Evolutionary conservation across 78 protist species (phyloP), one percentile per base, ranked within the genome.

Genomic region (Trichosphaerium sp.): DNA sequence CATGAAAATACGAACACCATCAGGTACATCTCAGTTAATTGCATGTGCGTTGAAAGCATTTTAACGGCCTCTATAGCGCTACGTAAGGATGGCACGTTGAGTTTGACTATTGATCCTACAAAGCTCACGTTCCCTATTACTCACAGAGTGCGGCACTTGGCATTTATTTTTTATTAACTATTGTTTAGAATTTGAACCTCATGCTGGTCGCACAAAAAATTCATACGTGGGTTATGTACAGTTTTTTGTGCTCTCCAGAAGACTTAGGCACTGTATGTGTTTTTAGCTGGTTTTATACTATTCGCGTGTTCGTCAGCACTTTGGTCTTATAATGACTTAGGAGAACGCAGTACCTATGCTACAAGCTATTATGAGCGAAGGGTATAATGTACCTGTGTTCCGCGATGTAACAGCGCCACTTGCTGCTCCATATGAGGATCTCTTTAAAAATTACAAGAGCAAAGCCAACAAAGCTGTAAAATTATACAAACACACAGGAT

Each of bases 181-280:
- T n/a, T n/a, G n/a, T n/a, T n/a, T n/a, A n/a, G n/a, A n/a, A n/a
- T n/a, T n/a, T n/a, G n/a, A n/a, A n/a, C n/a, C n/a, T n/a, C 28
- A 37, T 80, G 34, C 59, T 63, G 39, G 66, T 70, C 37, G 66
- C 71, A 25, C 38, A 63, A 32, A 51, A 48, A 38, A 67, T 80
- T 59, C 51, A 60, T 15, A 72, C 61, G 47, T 80, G 86, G 86
- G 61, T 80, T 28, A 28, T 67, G 26, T 80, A 35, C 65, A 71
- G 73, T 8, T 41, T 23, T 35, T 38, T 78, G 0, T 41, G 63
- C 12, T 69, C 76, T 1, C 84, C 84, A 37, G 74, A 65, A 29
- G 47, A 73, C 28, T 35, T 66, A 10, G 57, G 25, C 5, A 69
- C 65, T 0, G 69, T 58, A 21, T 15, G 37, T 1, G 37, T 70